Base-by-base conservation (phyloP, 768 basidiomycete genomes). In the Cystobasidium onofrii region DNA sequence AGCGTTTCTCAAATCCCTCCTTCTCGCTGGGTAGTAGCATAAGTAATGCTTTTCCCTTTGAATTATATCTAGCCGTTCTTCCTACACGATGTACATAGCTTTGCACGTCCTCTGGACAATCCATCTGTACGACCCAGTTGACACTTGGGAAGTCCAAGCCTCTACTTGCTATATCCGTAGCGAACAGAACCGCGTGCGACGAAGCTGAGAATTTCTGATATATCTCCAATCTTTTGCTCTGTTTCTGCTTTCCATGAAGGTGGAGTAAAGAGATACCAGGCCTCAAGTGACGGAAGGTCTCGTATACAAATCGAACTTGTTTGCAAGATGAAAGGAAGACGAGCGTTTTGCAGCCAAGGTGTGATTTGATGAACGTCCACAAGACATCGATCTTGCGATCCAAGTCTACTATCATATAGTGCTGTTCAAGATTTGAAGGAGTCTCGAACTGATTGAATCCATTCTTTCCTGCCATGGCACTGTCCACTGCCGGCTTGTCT, bases 11-110 rank as follows among this genome's bases (percentile, higher is more conserved):
- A 90, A 98, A 94, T 0, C 95, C 95, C 76, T 90, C 87, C 81
- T 96, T 92, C 80, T 99, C 96, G 79, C 88, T 92, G 1, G 95
- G 95, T 77, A 89, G 80, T 18, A 98, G 81, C 71, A 99, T 84
- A 76, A 96, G 81, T 41, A 98, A 81, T 0, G 87, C 89, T 79
- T 92, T 91, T 0, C 96, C 96, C 36, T 89, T 87, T 75, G 89
- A 89, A 79, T 94, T 89, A 79, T 98, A 97, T 62, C 95, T 84
- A 55, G 95, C 95, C 18, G 95, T 99, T 57, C 95, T 85, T 0
- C 95, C 95, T 1, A 99, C 94, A 34, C 95, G 88, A 80, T 99
- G 95, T 46, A 99, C 92, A 80, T 99, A 97, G 13, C 93, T 99
- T 61, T 96, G 93, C 4, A 89, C 92, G 78, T 99, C 95, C 82